Base-by-base conservation (phyloP, 805 yeast species). In the Nadsonia fulvescens region DNA sequence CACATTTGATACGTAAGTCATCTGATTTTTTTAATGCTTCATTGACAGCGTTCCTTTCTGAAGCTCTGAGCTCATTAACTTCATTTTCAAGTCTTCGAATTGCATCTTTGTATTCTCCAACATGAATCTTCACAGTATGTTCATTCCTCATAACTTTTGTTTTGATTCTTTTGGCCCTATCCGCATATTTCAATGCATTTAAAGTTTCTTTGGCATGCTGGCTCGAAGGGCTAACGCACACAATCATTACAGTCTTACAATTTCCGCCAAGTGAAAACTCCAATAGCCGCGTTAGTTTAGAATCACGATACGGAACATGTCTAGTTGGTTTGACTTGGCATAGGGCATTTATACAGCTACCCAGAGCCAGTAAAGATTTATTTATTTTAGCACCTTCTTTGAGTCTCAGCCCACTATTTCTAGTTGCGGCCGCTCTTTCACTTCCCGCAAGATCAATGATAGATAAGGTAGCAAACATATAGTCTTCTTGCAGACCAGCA, bases 161-260 rank as follows among this genome's bases (percentile, higher is more conserved):
- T 43, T 77, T 77, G 38, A 83, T 83, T 37, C 75, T 82, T 43
- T 82, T 82, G 9, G 94, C 95, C 21, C 94, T 56, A 44, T 81
- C 70, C 0, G 95, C 95, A 47, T 83, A 86, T 30, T 79, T 78
- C 33, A 86, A 60, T 1, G 95, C 79, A 46, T 86, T 86, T 27
- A 78, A 55, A 1, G 96, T 83, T 43, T 86, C 96, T 43, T 86
- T 96, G 46, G 81, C 82, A 47, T 86, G 95, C 22, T 58, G 61
- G 15, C 77, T 66, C 32, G 82, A 75, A 0, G 95, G 95, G 4
- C 91, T 73, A 3, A 86, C 65, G 49, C 96, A 86, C 2, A 82
- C 95, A 37, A 86, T 78, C 96, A 86, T 86, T 4, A 81, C 83
- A 0, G 96, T 86, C 44, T 77, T 75, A 50, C 96, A 86, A 44